Conservation (phyloP, 345 rosid genomes). For the Bretschneidera sinensis region DNA sequence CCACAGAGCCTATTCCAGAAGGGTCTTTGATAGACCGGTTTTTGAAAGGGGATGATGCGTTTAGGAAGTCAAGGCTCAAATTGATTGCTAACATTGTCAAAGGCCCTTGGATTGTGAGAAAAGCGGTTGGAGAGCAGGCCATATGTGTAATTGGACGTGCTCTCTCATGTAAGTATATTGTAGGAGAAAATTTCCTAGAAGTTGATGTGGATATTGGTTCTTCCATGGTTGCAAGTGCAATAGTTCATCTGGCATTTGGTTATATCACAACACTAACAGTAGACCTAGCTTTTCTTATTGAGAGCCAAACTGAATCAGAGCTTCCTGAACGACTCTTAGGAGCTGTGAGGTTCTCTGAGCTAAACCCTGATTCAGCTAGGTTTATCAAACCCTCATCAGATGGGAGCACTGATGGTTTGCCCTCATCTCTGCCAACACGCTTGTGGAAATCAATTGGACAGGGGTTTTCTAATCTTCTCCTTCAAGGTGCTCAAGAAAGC, state of each 20-base stretch:
- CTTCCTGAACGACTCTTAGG: constrained; percentile 83
- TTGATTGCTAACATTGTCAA: constrained; percentile 88
- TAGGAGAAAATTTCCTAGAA: constrained; percentile 54
- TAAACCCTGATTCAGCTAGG: constrained; percentile 63
- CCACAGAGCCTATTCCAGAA: constrained; percentile 53
- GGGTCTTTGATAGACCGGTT: constrained; percentile 73
- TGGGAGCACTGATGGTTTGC: constrained; percentile 22
- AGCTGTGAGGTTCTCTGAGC: constrained; percentile 75
- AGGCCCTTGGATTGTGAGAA: constrained; percentile 96
- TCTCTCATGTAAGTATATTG: constrained; percentile 54
- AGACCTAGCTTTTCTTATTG: constrained; percentile 84
- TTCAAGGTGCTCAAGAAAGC: constrained; percentile 52
- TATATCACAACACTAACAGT: constrained; percentile 84
- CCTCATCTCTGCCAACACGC: constrained; percentile 48
- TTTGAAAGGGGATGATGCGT: constrained; percentile 73
- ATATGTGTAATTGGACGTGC: constrained; percentile 90
- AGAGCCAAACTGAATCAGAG: constrained; percentile 74
- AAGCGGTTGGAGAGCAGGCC: constrained; percentile 98
- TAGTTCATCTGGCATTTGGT: constrained; percentile 91
- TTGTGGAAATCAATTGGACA: constrained; percentile 82
- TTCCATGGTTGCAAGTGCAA: constrained; percentile 91
- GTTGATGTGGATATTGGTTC: constrained; percentile 94
- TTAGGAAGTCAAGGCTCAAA: constrained; percentile 75
- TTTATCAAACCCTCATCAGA: constrained; percentile 29
- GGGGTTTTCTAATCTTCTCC: constrained; percentile 67